Percentiles rank a stretch among this genome's conserved stretches.
phyloP scores from a whole-genome alignment of 1,284 basidiomycete species.

The Puccinia triticina region DNA sequence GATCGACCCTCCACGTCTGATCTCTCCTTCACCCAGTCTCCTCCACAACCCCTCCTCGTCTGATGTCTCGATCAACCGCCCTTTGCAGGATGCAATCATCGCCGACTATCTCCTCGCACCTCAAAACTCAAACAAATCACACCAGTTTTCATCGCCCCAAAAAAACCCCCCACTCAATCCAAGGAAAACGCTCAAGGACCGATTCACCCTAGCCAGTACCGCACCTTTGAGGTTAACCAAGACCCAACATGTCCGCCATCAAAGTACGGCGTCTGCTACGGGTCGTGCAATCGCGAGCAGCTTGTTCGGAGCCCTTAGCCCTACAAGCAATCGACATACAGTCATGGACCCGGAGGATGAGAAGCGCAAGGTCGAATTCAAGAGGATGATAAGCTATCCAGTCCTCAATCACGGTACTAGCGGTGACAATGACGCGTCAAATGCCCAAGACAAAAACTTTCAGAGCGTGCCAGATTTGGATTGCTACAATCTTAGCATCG shows the following conservation, averaged over 20 bases:
- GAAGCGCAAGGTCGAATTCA: constrained; percentile 28
- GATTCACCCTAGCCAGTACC: constrained; percentile 7
- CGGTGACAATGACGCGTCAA: not conserved
- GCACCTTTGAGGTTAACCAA: constrained; percentile 12
- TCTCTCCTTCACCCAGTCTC: not conserved
- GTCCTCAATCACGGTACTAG: constrained; percentile 24
- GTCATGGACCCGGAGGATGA: constrained; percentile 9
- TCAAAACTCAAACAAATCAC: not conserved
- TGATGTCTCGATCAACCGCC: not conserved
- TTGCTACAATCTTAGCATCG: constrained; percentile 18
- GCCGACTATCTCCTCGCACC: not conserved
- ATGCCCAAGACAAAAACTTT: not conserved
- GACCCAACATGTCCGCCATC: constrained; percentile 8
- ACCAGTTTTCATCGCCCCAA: not conserved
- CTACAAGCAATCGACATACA: not conserved
- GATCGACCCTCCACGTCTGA: constrained; percentile 14
- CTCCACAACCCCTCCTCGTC: not conserved
- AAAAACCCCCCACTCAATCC: not conserved
- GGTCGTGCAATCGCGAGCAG: constrained; percentile 1
- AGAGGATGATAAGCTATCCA: constrained; percentile 34
- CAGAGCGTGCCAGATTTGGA: not conserved
- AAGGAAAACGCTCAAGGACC: constrained; percentile 19
- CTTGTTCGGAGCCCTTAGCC: constrained; percentile 8
- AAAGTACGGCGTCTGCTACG: not conserved
- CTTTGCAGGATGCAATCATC: constrained; percentile 20